Evolutionary conservation across 2,329 filamentous ascomycete species (phyloP), one percentile per base, ranked within the genome.

Genomic region (Epichloe festucae): DNA sequence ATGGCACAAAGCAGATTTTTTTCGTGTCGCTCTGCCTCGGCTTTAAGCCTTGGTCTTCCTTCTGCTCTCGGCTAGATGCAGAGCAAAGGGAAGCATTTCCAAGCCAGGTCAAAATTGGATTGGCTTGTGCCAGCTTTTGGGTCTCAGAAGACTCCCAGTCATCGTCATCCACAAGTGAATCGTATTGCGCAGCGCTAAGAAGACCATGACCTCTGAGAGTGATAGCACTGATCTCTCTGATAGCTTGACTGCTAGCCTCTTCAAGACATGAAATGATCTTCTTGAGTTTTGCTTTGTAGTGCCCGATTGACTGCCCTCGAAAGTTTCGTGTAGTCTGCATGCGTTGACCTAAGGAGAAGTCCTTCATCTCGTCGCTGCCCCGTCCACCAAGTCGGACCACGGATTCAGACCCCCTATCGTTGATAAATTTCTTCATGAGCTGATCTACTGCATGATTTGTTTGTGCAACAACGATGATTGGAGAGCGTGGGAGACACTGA

Each of bases 371-470:
- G 54, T 80, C 80, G 57, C 94, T 82, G 0, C 76, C 73, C 0
- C 85, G 77, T 2, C 83, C 81, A 42, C 89, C 89, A 10, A 79
- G 62, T 2, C 76, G 73, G 10, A 73, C 69, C 52, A 89, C 47
- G 82, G 1, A 79, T 74, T 74, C 57, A 55, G 4, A 66, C 85
- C 3, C 63, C 66, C 0, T 59, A 51, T 39, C 38, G 1, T 70
- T 62, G 1, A 80, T 71, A 15, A 89, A 73, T 51, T 84, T 79
- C 1, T 70, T 68, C 0, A 95, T 71, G 0, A 96, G 72, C 62
- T 95, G 89, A 58, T 96, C 89, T 0, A 95, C 70, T 0, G 89
- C 89, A 65, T 95, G 89, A 53, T 96, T 96, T 0, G 89, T 96
- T 59, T 95, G 89, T 7, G 88, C 89, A 0, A 89, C 78, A 3